A percentile compares a stretch with the other conserved stretches of the same genome.
phyloP scores from a whole-genome alignment of 139 green algal species.

The Chlamydomonas schloesseri region DNA sequence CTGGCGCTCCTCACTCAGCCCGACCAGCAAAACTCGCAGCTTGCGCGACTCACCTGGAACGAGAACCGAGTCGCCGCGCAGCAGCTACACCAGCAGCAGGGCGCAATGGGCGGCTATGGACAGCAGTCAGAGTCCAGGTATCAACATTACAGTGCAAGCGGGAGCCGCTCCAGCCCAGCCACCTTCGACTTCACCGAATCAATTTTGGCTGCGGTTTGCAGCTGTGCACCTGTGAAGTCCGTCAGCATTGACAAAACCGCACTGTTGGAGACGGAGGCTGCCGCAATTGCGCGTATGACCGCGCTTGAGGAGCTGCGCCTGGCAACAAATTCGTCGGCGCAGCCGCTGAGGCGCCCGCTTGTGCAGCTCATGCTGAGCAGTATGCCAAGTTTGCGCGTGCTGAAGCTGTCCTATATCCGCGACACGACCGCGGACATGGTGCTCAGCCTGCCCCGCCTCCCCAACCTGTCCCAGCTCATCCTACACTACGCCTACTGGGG shows the following conservation, averaged over 20 bases:
- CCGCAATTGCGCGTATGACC: background rate
- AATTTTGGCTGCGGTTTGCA: background rate
- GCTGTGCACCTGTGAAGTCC: background rate
- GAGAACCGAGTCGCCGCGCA: constrained; percentile 29
- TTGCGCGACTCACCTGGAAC: background rate
- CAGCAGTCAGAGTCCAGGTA: background rate
- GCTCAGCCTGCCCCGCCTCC: constrained; percentile 5
- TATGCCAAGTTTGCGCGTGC: background rate
- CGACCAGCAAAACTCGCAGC: background rate
- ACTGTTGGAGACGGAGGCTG: constrained; percentile 36
- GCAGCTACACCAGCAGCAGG: constrained; percentile 1
- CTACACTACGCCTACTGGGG: constrained; percentile 39
- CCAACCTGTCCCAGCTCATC: background rate
- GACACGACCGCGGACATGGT: constrained; percentile 38
- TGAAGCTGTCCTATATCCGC: constrained; percentile 40
- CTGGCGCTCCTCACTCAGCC: constrained; percentile 23
- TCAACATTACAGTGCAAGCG: constrained; percentile 1
- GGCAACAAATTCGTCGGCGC: constrained; percentile 31
- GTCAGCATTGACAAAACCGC: constrained; percentile 25
- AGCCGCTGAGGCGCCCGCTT: constrained; percentile 21
- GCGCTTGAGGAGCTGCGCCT: constrained; percentile 12
- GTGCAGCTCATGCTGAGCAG: constrained; percentile 18
- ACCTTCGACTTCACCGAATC: constrained; percentile 37
- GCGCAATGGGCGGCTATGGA: background rate
- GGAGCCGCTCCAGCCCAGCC: background rate